These are phyloP conservation scores for Dothiorella sarmentorum DNA, from an alignment of 2,329 filamentous ascomycete species.

Conservation along the genomic window DNA sequence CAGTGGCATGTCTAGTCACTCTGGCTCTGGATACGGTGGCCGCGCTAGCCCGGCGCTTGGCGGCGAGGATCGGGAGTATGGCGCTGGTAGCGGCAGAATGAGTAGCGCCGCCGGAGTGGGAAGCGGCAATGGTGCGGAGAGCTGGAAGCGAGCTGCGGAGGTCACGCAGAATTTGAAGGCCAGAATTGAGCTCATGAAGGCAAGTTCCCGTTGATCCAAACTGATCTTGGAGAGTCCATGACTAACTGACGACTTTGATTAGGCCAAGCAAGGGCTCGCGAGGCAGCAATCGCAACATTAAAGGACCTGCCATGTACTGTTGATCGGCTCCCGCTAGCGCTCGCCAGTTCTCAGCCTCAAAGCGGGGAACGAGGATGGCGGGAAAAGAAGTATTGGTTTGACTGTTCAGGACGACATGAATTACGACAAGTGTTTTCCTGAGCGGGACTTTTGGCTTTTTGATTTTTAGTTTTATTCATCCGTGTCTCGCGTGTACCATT, in stretches of 20 bases:
- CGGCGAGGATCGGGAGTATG: conserved; percentile 22
- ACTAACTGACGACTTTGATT: conserved; percentile 21
- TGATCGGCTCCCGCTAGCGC: background rate
- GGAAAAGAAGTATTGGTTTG: background rate
- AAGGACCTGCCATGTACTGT: background rate
- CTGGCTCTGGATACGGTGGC: conserved; percentile 30
- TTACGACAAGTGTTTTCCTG: conserved; percentile 3
- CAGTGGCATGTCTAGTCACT: conserved; percentile 28
- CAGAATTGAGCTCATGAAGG: conserved; percentile 98
- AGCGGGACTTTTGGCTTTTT: background rate
- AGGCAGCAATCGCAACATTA: conserved; percentile 27
- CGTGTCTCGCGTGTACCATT: background rate
- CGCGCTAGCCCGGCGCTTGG: conserved; percentile 33
- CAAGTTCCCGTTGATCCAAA: conserved; percentile 30
- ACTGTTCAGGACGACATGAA: background rate
- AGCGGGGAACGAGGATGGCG: background rate
- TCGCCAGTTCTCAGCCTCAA: background rate
- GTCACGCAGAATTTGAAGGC: conserved; percentile 97
- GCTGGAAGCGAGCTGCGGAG: conserved; percentile 95
- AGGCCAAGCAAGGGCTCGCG: conserved; percentile 40
- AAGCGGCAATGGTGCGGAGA: conserved; percentile 58
- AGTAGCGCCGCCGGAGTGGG: conserved; percentile 24
- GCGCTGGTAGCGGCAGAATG: background rate
- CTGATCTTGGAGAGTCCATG: too few relatives aligned
- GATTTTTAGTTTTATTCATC: background rate